Conservation (phyloP, 148 eudicot species). For the Limonium bicolor region DNA sequence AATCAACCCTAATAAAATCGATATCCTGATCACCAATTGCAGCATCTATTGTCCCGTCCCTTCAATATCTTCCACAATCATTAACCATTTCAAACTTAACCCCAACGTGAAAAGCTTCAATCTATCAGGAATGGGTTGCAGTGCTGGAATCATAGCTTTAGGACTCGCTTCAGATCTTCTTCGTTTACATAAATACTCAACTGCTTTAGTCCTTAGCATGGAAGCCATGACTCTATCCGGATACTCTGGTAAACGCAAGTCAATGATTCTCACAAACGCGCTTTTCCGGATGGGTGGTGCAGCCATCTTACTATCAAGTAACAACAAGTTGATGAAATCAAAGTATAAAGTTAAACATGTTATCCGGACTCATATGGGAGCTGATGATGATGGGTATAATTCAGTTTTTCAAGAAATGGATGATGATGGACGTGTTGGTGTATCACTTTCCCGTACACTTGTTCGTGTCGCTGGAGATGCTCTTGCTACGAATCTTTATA, state of each 20-base stretch:
- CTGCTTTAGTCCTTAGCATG: conserved; percentile 30
- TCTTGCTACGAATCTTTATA: conserved; percentile 14
- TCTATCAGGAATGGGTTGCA: conserved; percentile 33
- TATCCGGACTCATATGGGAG: conserved; percentile 21
- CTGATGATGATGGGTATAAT: conserved; percentile 18
- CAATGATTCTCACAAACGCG: conserved; percentile 25
- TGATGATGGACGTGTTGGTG: conserved; percentile 12
- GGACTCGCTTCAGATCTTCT: conserved; percentile 26
- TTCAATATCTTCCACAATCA: conserved; percentile 22
- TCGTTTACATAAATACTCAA: conserved; percentile 16
- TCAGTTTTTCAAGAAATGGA: conserved; percentile 23
- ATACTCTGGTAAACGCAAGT: conserved; percentile 15
- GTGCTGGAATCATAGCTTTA: conserved; percentile 26
- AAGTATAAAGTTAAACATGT: conserved; percentile 24
- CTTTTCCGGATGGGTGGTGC: conserved; percentile 34
- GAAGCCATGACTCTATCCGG: conserved; percentile 19
- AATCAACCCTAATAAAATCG: conserved; percentile 20
- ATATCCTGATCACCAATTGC: conserved; percentile 25
- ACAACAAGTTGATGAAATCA: conserved; percentile 10
- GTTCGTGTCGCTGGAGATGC: conserved; percentile 13
- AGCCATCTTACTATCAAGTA: conserved; percentile 20
- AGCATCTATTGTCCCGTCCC: conserved; percentile 33
- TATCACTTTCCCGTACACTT: conserved; percentile 18
- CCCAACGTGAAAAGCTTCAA: conserved; percentile 16
- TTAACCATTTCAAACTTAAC: conserved; percentile 20